Evolutionary conservation across 495 filamentous ascomycete species (phyloP), one percentile per base, ranked within the genome.

Genomic region (Pseudevernia furfuracea): DNA sequence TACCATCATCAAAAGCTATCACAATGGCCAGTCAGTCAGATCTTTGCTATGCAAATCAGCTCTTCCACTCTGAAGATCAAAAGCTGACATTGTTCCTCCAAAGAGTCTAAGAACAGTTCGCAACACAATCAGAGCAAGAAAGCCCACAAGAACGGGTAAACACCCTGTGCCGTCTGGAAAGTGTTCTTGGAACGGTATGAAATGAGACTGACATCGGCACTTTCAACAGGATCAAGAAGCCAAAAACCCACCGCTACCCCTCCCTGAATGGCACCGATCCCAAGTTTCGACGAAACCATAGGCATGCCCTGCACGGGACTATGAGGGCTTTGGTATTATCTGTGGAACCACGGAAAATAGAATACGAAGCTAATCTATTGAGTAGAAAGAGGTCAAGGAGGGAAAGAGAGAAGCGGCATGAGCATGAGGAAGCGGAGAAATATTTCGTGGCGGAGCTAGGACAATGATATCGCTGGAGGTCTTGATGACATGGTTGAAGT

Each of bases 201-300:
- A 10, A 17, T 32, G 0, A 37, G 25, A 36, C 52, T 63, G 61
- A 63, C 34, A 36, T 19, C 0, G 19, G 58, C 39, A 55, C 65
- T 66, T 58, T 64, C 34, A 25, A 28, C 49, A 96, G 94, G 82
- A 97, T 98, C 87, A 97, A 97, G 89, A 97, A 96, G 87, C 95
- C 95, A 56, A 97, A 96, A 85, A 97, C 94, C 77, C 85, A 92
- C 81, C 84, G 94, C 84, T 98, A 98, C 82, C 94, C 95, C 69
- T 97, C 93, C 74, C 86, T 97, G 71, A 96, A 96, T 73, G 94
- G 94, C 76, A 96, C 93, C 74, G 94, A 98, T 83, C 91, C 94
- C 76, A 98, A 98, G 87, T 98, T 97, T 86, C 88, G 94, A 78
- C 86, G 94, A 80, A 98, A 98, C 84, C 95, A 98, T 83, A 89